These are phyloP conservation scores for Durio zibethinus DNA, from an alignment of 345 rosid species.

Conservation along the genomic window DNA sequence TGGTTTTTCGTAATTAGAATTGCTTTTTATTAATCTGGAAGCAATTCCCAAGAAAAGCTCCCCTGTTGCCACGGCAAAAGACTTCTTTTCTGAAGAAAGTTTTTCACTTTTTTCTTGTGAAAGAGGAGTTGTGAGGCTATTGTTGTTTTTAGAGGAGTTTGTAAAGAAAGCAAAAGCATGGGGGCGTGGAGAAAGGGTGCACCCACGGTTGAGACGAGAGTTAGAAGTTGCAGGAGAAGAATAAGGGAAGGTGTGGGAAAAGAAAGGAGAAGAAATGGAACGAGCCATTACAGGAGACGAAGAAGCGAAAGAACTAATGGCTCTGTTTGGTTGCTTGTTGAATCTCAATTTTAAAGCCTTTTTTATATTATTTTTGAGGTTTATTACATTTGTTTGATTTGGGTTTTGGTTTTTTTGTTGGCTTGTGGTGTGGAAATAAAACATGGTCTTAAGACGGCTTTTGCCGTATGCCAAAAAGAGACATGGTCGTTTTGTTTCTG, in stretches of 20 bases:
- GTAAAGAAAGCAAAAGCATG: constrained; percentile 17
- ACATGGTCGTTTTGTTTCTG: background rate
- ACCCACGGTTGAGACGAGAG: constrained; percentile 2
- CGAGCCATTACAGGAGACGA: constrained; percentile 29
- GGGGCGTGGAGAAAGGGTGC: constrained; percentile 5
- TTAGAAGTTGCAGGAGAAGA: constrained; percentile 15
- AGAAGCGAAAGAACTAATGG: background rate
- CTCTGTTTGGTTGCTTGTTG: background rate
- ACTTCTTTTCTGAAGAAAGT: constrained; percentile 39
- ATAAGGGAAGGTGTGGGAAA: constrained; percentile 21
- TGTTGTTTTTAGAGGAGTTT: constrained; percentile 9
- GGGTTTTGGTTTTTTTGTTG: background rate
- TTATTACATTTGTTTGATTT: no score
- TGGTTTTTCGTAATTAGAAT: constrained; percentile 6
- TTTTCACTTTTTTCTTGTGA: background rate
- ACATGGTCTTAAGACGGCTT: background rate
- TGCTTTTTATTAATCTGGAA: constrained; percentile 39
- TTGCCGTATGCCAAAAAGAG: background rate
- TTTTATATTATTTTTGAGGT: accelerated
- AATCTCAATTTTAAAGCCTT: constrained; percentile 6
- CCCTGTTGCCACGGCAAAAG: constrained; percentile 65
- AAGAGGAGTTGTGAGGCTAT: constrained; percentile 20
- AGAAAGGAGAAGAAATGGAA: constrained; percentile 32
- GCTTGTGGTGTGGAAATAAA: background rate
- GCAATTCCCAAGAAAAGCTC: constrained; percentile 75